These are phyloP conservation scores for Rusavskia elegans DNA, from an alignment of 495 filamentous ascomycete genomes.

Conservation along the genomic window DNA sequence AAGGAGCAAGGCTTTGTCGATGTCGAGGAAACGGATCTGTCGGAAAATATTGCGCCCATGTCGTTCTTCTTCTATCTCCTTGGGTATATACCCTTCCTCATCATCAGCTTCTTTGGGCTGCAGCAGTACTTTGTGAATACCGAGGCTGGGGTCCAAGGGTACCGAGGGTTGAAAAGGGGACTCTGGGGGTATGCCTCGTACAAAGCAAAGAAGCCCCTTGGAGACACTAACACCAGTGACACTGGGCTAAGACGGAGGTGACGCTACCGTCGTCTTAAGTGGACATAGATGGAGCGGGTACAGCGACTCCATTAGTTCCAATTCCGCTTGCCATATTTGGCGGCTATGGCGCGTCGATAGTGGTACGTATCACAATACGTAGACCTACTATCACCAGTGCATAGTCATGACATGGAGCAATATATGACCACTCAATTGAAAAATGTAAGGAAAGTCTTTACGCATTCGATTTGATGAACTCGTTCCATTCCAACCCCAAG, in stretches of 20 bases:
- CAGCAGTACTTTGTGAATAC: conserved; percentile 32
- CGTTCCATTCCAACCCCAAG: too few relatives aligned
- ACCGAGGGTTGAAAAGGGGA: conserved; percentile 15
- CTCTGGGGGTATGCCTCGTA: conserved; percentile 24
- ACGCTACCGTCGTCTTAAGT: too few relatives aligned
- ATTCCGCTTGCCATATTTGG: too few relatives aligned
- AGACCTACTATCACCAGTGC: too few relatives aligned
- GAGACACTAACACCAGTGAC: neutral
- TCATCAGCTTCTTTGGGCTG: conserved; percentile 29
- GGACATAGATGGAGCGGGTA: too few relatives aligned
- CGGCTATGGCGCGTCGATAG: too few relatives aligned
- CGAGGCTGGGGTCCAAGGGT: conserved; percentile 26
- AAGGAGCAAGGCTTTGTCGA: conserved; percentile 35
- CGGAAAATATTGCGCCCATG: conserved; percentile 35
- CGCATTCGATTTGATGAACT: too few relatives aligned
- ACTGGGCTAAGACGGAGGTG: neutral
- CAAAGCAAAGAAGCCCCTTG: conserved; percentile 19
- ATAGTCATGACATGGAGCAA: too few relatives aligned
- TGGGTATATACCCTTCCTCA: conserved; percentile 33
- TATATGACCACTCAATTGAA: too few relatives aligned
- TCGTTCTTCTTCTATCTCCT: conserved; percentile 33
- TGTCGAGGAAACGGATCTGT: conserved; percentile 28
- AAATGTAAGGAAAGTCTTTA: too few relatives aligned
- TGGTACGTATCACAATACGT: too few relatives aligned
- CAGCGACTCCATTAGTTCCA: too few relatives aligned